These are phyloP conservation scores for Metarhizium guizhouense DNA, from an alignment of 2,329 filamentous ascomycete species.

Conservation along the genomic window DNA sequence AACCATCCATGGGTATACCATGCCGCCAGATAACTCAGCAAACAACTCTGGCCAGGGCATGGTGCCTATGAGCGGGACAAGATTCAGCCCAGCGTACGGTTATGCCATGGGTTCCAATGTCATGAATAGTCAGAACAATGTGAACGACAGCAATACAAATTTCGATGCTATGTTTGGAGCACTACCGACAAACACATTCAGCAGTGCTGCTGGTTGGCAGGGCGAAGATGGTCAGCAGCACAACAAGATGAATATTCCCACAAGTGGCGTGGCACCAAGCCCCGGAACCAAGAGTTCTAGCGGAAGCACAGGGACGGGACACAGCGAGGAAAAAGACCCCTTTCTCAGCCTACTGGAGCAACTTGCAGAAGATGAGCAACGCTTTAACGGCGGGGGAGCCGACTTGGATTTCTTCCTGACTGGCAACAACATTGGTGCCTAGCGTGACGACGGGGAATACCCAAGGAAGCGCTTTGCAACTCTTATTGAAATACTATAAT, in stretches of 20 bases:
- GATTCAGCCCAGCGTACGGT: constrained; percentile 23
- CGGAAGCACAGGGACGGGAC: constrained; percentile 37
- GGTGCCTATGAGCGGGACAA: constrained; percentile 1
- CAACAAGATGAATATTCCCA: constrained; percentile 11
- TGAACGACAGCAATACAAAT: constrained; percentile 1
- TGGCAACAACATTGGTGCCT: neutral
- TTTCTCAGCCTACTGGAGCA: constrained; percentile 74
- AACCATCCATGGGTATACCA: constrained; percentile 15
- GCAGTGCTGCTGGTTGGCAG: constrained; percentile 44
- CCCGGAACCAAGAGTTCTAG: constrained; percentile 41
- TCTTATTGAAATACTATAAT: neutral
- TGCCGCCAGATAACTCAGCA: neutral
- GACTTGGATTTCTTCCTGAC: constrained; percentile 71
- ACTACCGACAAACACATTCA: constrained; percentile 42
- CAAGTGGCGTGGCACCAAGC: constrained; percentile 19
- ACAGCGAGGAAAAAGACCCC: constrained; percentile 64
- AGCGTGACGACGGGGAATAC: neutral
- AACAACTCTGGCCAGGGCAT: neutral
- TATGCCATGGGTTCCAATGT: constrained; percentile 22
- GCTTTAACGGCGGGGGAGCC: constrained; percentile 51
- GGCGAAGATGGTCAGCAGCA: constrained; percentile 24
- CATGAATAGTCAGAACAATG: neutral
- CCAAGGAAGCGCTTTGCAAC: neutral
- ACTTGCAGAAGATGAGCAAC: constrained; percentile 70
- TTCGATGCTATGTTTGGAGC: constrained; percentile 55